phyloP scores from a whole-genome alignment of 1,284 basidiomycete genomes.

The Trichosporon faecale region DNA sequence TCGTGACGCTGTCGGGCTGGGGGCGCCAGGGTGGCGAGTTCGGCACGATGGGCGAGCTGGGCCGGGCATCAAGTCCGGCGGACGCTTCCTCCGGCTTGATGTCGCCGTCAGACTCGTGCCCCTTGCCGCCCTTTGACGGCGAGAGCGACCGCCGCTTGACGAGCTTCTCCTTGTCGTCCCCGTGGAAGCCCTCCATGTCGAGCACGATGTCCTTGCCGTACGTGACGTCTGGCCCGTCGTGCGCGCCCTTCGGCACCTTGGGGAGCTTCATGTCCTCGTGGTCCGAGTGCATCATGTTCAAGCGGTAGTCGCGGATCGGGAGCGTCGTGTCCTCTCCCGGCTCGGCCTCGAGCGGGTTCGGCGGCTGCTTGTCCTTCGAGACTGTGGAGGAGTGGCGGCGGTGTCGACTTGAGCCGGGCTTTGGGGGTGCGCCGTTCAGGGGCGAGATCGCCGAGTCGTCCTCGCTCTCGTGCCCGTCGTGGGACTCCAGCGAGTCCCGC shows the following conservation, averaged over 20 bases:
- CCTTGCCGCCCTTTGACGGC: background rate
- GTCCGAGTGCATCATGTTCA: slow-evolving; percentile 22
- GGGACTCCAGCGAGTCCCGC: background rate
- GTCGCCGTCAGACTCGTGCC: background rate
- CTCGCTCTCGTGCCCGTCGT: background rate
- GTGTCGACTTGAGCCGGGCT: background rate
- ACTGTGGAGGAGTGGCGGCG: slow-evolving; percentile 10
- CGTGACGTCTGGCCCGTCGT: slow-evolving; percentile 63
- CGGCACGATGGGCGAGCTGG: background rate
- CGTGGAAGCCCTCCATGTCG: slow-evolving; percentile 55
- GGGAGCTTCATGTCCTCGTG: slow-evolving; percentile 60
- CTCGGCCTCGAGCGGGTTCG: slow-evolving; percentile 41
- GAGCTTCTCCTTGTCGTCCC: slow-evolving; percentile 19
- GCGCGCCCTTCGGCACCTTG: slow-evolving; percentile 54
- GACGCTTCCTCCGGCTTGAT: background rate
- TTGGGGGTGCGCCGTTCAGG: slow-evolving; percentile 4
- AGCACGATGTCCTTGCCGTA: slow-evolving; percentile 61
- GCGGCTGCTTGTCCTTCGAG: slow-evolving; percentile 20
- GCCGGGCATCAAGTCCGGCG: slow-evolving; percentile 4
- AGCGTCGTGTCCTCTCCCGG: slow-evolving; percentile 31
- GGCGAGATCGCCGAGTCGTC: slow-evolving; percentile 1
- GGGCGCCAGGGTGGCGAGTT: slow-evolving; percentile 6
- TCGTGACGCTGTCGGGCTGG: slow-evolving; percentile 10
- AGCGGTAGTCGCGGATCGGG: slow-evolving; percentile 31
- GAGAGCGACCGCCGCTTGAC: background rate